A percentile compares a stretch with the other conserved stretches of the same genome.
phyloP scores from a whole-genome alignment of 208 protist species.

The Trypanosoma melophagium region DNA sequence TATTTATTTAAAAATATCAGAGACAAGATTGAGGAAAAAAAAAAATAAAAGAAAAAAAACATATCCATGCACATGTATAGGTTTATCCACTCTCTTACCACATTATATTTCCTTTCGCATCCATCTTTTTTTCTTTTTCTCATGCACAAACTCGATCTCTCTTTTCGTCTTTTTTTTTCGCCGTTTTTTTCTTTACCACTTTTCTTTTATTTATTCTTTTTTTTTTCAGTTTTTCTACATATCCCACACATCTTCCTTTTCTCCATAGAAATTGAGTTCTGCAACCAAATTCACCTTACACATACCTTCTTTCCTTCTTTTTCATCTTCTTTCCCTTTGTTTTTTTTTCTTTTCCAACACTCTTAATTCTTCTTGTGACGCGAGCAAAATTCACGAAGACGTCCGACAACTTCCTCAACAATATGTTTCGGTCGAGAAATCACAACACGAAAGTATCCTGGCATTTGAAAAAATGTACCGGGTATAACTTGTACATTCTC shows the following conservation, averaged over 20 bases:
- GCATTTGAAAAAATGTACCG: slow-evolving; percentile 57
- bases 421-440: slow-evolving; percentile 56
- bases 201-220: no score
- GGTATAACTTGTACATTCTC: slow-evolving; percentile 71
- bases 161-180: not conserved
- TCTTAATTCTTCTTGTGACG: slow-evolving; percentile 17
- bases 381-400: slow-evolving; percentile 55
- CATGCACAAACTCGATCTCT: no score
- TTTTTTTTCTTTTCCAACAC: not conserved
- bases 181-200: not conserved
- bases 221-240: no score
- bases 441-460: slow-evolving; percentile 75
- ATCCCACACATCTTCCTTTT: no score
- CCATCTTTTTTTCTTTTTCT: no score
- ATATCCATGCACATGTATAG: not conserved
- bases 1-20: not conserved
- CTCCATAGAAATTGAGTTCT: no score
- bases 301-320: not conserved
- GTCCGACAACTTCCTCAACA: slow-evolving; percentile 50
- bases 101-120: no score
- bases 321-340: not conserved
- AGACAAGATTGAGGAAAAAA: not conserved
- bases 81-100: no score
- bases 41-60: not conserved
- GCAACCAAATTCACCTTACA: no score